Evolutionary conservation across 441 rosid species (phyloP), one percentile per base, ranked within the genome.

Genomic region (Euphorbia schlechtendalii): DNA sequence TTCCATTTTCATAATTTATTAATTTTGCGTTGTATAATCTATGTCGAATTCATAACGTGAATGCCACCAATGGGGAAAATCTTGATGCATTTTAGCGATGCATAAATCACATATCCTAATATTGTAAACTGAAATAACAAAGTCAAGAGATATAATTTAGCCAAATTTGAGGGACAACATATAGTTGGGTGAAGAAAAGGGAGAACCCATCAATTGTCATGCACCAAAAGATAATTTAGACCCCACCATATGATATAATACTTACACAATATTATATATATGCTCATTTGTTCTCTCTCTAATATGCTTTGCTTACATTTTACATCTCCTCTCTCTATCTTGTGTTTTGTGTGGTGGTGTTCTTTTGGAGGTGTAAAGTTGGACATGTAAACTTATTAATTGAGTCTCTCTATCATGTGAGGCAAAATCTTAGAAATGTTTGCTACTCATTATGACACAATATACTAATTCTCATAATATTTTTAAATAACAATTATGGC

Each of bases 291-390:
- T n/a, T n/a, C n/a, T n/a, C n/a, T n/a, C n/a, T n/a, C n/a, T n/a
- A n/a, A n/a, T n/a, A n/a, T 67, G 67, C 82, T 80, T 82, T 82
- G 81, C 84, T 82, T 82, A 81, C 80, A 74, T 80, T 80, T 78
- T 76, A 82, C 84, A 78, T 27, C 71, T 75, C 72, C 38, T 72
- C 65, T 52, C 38, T 45, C 63, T 43, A 52, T 70, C 57, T 67
- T 38, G 55, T 54, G 45, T 67, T 15, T 66, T 22, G 53, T 49
- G 62, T 56, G 68, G 66, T 71, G 72, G 66, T 41, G 54, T 41
- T 24, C 2, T 40, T 40, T 40, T 8, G 30, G 56, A 73, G 74
- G n/a, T n/a, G n/a, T n/a, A n/a, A n/a, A n/a, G n/a, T n/a, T n/a
- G n/a, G n/a, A n/a, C n/a, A n/a, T n/a, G n/a, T n/a, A n/a, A n/a